phyloP scores from a whole-genome alignment of 441 rosid species.

The Erodium trifolium region DNA sequence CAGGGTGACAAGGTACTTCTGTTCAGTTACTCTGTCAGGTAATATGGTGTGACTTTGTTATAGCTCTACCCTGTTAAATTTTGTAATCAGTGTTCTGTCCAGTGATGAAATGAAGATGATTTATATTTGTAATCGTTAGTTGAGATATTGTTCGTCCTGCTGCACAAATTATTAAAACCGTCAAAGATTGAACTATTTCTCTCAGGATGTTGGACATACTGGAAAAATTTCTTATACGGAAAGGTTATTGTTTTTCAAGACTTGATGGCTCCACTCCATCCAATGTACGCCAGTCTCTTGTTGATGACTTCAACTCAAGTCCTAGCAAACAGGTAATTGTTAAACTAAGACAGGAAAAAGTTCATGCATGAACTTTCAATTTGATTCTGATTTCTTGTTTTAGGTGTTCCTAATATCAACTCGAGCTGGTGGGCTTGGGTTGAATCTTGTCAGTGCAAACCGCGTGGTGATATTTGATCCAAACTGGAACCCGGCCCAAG shows the following conservation, averaged over 20 bases:
- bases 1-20: slow-evolving; percentile 87
- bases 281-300: slow-evolving; percentile 71
- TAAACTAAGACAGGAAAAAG: slow-evolving; percentile 7
- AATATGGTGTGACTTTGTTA: slow-evolving; percentile 14
- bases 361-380: slow-evolving; percentile 6
- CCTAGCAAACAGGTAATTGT: slow-evolving; percentile 75
- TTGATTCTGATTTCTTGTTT: slow-evolving; percentile 8
- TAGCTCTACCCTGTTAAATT: background rate
- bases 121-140: too few relatives aligned
- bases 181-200: slow-evolving; percentile 18
- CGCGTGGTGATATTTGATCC: slow-evolving; percentile 96
- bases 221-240: slow-evolving; percentile 76
- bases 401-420: slow-evolving; percentile 96
- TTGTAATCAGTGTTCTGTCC: too few relatives aligned
- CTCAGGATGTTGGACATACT: slow-evolving; percentile 86
- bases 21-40: slow-evolving; percentile 94
- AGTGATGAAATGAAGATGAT: too few relatives aligned
- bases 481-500: slow-evolving; percentile 94
- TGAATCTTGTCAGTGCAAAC: slow-evolving; percentile 93
- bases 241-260: slow-evolving; percentile 79
- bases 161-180: background rate
- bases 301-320: slow-evolving; percentile 81
- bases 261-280: slow-evolving; percentile 93
- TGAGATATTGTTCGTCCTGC: too few relatives aligned
- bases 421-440: slow-evolving; percentile 95